Percentiles rank a stretch among this genome's conserved stretches.
Evolutionary conservation across 805 yeast genomes (phyloP).

Genomic region (Ogataea philodendri): DNA sequence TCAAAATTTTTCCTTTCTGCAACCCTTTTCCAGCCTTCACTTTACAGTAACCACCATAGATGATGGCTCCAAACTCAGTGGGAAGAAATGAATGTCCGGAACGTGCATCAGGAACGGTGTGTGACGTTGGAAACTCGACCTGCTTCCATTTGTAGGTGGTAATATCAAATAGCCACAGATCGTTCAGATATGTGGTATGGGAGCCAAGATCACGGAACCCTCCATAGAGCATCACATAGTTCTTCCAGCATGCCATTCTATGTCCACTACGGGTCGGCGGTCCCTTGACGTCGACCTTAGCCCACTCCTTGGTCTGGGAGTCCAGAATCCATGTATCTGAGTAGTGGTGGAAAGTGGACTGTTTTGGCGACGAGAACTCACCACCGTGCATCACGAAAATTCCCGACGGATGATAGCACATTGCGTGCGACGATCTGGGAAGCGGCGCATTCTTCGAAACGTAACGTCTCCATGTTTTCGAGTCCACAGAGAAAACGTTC

Average conservation of each 20-base stretch:
- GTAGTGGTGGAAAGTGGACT: conserved; percentile 91
- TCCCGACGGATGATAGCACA: conserved; percentile 92
- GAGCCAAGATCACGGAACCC: conserved; percentile 91
- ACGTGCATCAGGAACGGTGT: conserved; percentile 82
- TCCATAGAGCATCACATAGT: conserved; percentile 79
- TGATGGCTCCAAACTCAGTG: conserved; percentile 71
- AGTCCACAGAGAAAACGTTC: conserved; percentile 67
- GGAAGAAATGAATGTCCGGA: conserved; percentile 91
- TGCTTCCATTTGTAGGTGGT: conserved; percentile 89
- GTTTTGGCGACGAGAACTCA: conserved; percentile 95
- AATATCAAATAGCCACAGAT: conserved; percentile 90
- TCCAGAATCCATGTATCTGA: conserved; percentile 96
- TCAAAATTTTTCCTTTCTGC: conserved; percentile 85
- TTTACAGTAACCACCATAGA: conserved; percentile 94
- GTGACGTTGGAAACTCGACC: conserved; percentile 79
- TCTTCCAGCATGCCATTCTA: conserved; percentile 88
- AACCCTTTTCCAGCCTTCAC: conserved; percentile 85
- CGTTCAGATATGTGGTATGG: conserved; percentile 78
- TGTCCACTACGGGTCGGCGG: conserved; percentile 93
- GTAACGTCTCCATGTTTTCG: conserved; percentile 76
- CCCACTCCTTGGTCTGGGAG: conserved; percentile 82
- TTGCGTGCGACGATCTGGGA: conserved; percentile 90
- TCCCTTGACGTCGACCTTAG: conserved; percentile 73
- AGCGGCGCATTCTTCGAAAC: conserved; percentile 85
- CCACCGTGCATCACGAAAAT: conserved; percentile 88